Evolutionary conservation across 2,329 filamentous ascomycete genomes (phyloP), one percentile per base, ranked within the genome.

Genomic region (Colletotrichum tofieldiae): DNA sequence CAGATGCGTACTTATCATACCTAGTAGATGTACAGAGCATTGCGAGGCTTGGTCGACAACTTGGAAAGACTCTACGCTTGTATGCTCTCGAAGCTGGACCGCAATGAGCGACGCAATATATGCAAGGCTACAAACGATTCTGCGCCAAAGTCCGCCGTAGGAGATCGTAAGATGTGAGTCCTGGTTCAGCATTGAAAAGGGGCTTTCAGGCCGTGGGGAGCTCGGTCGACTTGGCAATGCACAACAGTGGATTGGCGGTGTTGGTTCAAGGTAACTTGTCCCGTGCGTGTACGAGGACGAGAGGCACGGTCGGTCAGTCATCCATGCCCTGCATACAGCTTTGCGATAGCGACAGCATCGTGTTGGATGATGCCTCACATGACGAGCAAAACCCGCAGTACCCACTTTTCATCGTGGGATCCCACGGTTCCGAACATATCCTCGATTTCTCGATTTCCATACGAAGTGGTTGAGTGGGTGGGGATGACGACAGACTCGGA

Each of bases 311-410:
- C 58, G 51, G 56, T 60, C 58, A 39, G 65, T 41, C 59, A 64
- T 23, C 54, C 59, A 65, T 64, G 58, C 58, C 64, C 60, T 62
- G 56, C 69, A 69, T 64, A 68, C 69, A 59, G 59, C 45, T 69
- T 72, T 29, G 59, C 45, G 60, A 64, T 64, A 69, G 65, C 69
- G 52, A 72, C 58, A 54, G 39, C 43, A 54, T 69, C 37, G 59
- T 69, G 39, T 58, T 66, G 59, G 54, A 72, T 67, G 68, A 71
- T 69, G 69, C 69, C 69, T 72, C 69, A 72, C 69, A 69, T 72
- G 69, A 69, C 54, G 65, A 64, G 59, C 65, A 69, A 72, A 72
- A 69, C 32, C 65, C 69, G 69, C 69, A 72, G 29, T 65, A 37
- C 65, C 65, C 69, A 65, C 69, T 72, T 72, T 69, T 72, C 45